Conservation (phyloP, 768 basidiomycete genomes). For the Panaeolus papilionaceus region DNA sequence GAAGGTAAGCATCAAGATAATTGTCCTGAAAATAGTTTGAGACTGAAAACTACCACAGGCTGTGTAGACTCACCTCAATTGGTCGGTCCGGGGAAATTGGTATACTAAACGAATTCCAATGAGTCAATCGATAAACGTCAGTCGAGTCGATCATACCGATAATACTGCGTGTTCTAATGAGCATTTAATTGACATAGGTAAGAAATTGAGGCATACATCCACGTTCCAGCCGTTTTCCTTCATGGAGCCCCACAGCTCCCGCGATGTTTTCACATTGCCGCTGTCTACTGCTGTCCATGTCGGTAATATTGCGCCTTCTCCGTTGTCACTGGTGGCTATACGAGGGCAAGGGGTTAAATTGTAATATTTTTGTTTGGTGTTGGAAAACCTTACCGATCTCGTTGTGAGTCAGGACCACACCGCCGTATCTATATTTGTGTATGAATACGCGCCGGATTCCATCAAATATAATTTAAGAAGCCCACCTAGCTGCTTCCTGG, state of each 20-base stretch:
- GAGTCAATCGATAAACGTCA: not conserved
- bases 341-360: not conserved
- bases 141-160: conserved; percentile 57
- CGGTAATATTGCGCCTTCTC: conserved; percentile 83
- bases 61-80: conserved; percentile 67
- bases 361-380: not conserved
- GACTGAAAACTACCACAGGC: not conserved
- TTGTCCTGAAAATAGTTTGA: conserved; percentile 64
- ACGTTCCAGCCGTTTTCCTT: conserved; percentile 88
- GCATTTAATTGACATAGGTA: conserved; percentile 11
- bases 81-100: conserved; percentile 94
- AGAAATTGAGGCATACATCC: conserved; percentile 60
- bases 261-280: conserved; percentile 82
- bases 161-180: conserved; percentile 55
- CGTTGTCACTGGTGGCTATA: conserved; percentile 40
- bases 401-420: conserved; percentile 91
- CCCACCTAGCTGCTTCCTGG: conserved; percentile 68
- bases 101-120: conserved; percentile 55
- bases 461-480: not conserved
- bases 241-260: conserved; percentile 86
- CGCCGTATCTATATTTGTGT: conserved; percentile 70
- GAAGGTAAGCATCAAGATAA: conserved; percentile 93
- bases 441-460: conserved; percentile 17
- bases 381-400: conserved; percentile 69
- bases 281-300: conserved; percentile 94